Conservation (phyloP, 345 rosid species). For the Euphorbia tirucalli region DNA sequence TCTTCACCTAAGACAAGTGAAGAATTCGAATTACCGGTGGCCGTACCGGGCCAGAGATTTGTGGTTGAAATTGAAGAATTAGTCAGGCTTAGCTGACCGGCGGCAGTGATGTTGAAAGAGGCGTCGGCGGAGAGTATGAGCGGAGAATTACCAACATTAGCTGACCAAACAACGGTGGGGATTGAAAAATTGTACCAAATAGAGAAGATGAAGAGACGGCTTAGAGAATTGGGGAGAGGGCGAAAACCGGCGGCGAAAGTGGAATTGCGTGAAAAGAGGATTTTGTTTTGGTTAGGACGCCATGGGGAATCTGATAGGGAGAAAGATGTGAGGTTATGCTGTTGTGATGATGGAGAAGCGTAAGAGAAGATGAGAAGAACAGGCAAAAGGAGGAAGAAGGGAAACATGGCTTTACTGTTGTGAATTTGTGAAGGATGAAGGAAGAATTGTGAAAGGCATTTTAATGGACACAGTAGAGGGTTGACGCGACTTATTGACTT, state of each 20-base stretch:
- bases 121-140: background rate
- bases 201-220: conserved; percentile 49
- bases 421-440: background rate
- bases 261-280: conserved; percentile 46
- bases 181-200: conserved; percentile 42
- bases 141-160: conserved; percentile 8
- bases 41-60: conserved; percentile 25
- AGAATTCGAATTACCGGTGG: conserved; percentile 24
- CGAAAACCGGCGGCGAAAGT: conserved; percentile 58
- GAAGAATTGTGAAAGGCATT: background rate
- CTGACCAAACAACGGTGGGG: conserved; percentile 46
- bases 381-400: conserved; percentile 16
- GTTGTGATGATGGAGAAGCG: conserved; percentile 24
- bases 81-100: conserved; percentile 33
- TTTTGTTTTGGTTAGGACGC: conserved; percentile 34
- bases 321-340: conserved; percentile 35
- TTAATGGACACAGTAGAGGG: conserved; percentile 27
- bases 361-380: conserved; percentile 17
- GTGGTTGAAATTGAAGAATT: conserved; percentile 19
- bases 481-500: conserved; percentile 16
- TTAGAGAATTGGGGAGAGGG: conserved; percentile 12
- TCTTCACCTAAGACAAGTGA: conserved; percentile 25
- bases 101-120: conserved; percentile 25
- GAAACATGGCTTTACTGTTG: conserved; percentile 18
- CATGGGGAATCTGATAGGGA: conserved; percentile 41